These are phyloP conservation scores for Antitrichia curtipendula DNA, from an alignment of 225 moss, liverwort and hornwort genomes.

Conservation along the genomic window DNA sequence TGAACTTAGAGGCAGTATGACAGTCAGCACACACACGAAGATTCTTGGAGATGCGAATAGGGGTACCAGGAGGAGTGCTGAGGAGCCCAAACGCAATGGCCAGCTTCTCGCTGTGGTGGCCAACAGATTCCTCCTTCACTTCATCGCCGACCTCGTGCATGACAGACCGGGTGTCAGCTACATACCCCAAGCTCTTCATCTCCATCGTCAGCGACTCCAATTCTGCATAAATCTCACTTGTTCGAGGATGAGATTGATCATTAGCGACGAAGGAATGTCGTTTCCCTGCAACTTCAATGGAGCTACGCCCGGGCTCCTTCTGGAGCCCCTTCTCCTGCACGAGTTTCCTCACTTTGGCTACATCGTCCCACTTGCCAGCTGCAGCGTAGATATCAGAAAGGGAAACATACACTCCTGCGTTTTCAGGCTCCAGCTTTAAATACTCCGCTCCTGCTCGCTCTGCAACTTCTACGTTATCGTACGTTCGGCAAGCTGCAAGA, in stretches of 20 bases:
- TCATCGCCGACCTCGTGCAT: slow-evolving; percentile 13
- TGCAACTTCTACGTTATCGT: slow-evolving; percentile 9
- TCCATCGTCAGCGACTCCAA: slow-evolving; percentile 1
- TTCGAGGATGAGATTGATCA: slow-evolving; percentile 23
- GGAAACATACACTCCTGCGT: slow-evolving; percentile 21
- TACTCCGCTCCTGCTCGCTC: slow-evolving; percentile 33
- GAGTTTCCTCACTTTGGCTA: slow-evolving; percentile 20
- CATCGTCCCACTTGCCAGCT: slow-evolving; percentile 30
- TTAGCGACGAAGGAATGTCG: slow-evolving; percentile 17
- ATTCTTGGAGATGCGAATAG: slow-evolving; percentile 34
- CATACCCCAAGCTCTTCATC: slow-evolving; percentile 27
- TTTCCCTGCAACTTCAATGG: slow-evolving; percentile 15
- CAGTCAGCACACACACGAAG: slow-evolving; percentile 36
- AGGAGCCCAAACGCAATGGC: slow-evolving; percentile 35
- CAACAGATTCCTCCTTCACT: slow-evolving; percentile 20
- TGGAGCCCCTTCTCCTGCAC: slow-evolving; percentile 24
- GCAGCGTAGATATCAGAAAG: slow-evolving; percentile 28
- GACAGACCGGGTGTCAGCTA: slow-evolving; percentile 14
- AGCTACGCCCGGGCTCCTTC: slow-evolving; percentile 33
- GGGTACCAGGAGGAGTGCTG: slow-evolving; percentile 9
- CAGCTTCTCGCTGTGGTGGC: slow-evolving; percentile 33
- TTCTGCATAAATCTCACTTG: slow-evolving; percentile 13
- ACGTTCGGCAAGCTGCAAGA: slow-evolving; percentile 19
- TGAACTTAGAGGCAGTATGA: slow-evolving; percentile 29
- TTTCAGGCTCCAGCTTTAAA: slow-evolving; percentile 20